Percentiles rank a stretch among this genome's conserved stretches.
These are phyloP conservation scores for Bertia moriformis DNA, from an alignment of 2,329 filamentous ascomycete species.

Conservation along the genomic window DNA sequence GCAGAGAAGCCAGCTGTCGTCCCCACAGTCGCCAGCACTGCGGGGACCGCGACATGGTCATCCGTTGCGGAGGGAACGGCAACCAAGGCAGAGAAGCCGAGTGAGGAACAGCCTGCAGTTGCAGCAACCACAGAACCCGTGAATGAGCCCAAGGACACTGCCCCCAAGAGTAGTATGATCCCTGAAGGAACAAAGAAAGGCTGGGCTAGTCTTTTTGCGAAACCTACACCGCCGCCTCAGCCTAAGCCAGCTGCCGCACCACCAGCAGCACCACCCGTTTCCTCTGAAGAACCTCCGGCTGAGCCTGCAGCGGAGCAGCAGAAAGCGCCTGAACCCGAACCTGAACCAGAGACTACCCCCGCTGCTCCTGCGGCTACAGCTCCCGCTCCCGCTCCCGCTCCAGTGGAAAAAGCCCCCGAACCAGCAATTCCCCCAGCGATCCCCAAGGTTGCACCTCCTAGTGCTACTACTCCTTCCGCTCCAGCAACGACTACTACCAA, in stretches of 20 bases:
- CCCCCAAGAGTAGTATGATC: constrained; percentile 14
- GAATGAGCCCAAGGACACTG: background rate
- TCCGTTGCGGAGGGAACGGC: background rate
- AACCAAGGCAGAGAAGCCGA: no score
- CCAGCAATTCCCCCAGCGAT: constrained; percentile 6
- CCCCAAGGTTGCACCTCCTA: constrained; percentile 4
- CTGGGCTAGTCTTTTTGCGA: constrained; percentile 16
- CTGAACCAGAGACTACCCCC: constrained; percentile 11
- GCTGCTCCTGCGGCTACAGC: constrained; percentile 12
- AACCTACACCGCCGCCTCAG: constrained; percentile 22
- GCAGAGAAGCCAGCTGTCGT: background rate
- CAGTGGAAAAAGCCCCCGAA: constrained; percentile 6
- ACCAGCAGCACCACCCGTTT: background rate
- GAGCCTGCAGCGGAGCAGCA: background rate
- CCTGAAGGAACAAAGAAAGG: constrained; percentile 9
- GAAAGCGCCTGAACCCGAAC: constrained; percentile 5
- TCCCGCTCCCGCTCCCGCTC: constrained; percentile 8
- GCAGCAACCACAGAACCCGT: background rate
- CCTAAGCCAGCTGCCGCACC: constrained; percentile 27
- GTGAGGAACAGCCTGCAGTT: no score
- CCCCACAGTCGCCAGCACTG: background rate
- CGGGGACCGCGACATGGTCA: background rate
- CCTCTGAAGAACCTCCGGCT: background rate
- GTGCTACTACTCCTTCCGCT: no score
- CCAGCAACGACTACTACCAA: no score